Base-by-base conservation (phyloP, 2,329 filamentous ascomycete genomes). In the Aspergillus puulaauensis region DNA sequence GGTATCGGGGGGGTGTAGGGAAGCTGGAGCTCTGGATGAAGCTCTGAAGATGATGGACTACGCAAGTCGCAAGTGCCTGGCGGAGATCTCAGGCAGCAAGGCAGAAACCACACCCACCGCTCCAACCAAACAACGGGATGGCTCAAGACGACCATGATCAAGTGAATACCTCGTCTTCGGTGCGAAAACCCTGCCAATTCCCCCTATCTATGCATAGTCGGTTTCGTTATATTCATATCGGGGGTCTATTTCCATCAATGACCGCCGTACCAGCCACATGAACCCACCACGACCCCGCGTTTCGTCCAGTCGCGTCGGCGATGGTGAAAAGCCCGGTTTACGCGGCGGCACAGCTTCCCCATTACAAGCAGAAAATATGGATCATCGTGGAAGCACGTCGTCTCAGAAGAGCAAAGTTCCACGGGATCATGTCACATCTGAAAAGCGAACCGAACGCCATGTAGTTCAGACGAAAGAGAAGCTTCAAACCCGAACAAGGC, bases 381-480 rank as follows among this genome's bases (percentile, higher is more conserved):
- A 72, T 41, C 66, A 68, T 47, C 73, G 66, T 51, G 69, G 61
- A 39, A 72, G 68, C 54, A 66, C 67, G 2, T 68, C 70, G 3
- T 68, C 67, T 47, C 72, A 69, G 39, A 73, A 72, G 51, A 61
- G 62, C 52, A 69, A 67, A 58, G 58, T 67, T 54, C 70, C 68
- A 52, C 69, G 72, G 63, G 76, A 73, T 33, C 75, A 69, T 33
- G 68, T 63, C 27, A 67, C 68, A 40, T 69, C 67, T 33, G 78
- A 80, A 57, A 74, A 75, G 57, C 72, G 75, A 46, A 68, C 72
- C 2, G 76, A 77, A 54, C 74, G 75, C 56, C 69, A 69, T 21
- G 67, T 84, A 54, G 80, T 87, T 59, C 85, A 85, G 46, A 86
- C 85, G 21, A 78, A 84, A 57, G 88, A 91, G 68, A 85, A 84